Base-by-base conservation (phyloP, 148 eudicot species). In the Vaccinium macrocarpon region DNA sequence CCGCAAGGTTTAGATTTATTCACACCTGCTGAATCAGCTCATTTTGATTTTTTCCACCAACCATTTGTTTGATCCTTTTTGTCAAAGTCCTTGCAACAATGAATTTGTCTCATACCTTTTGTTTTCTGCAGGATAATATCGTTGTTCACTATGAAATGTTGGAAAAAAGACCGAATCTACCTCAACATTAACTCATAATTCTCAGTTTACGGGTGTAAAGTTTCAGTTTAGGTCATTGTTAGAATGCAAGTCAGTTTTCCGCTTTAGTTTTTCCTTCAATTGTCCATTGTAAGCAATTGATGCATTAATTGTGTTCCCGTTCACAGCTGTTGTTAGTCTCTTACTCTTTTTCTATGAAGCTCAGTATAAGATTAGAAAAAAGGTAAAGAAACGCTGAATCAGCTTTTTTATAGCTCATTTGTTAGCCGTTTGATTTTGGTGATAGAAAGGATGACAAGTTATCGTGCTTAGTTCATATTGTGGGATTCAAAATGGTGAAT, bases 121-220 rank as follows among this genome's bases (percentile, higher is more conserved):
- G 72, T 82, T 79, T 62, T 14, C 46, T 92, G 91, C 95, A 96
- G 98, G 98, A 94, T 73, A 94, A 93, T 84, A 92, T 93, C 81
- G 94, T 93, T 53, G 84, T 96, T 50, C 91, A 91, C 77, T 96
- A 96, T 61, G 98, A 96, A 1, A 52, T 70, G 82, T 55, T 93
- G 89, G 99, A 96, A 87, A 94, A 93, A 88, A 94, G 90, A 90
- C 98, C 97, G 38, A 84, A 83, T 80, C 86, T 93, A 85, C 92
- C 94, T 81, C 94, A 88, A 84, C 95, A 88, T 84, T 87, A 84
- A 85, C 90, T 66, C 84, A 15, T 25, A 15, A 48, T 83, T 62
- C 56, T 48, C 78, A 78, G 80, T 76, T 85, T 81, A 56, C 72
- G 4, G 6, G 72, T 90, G 91, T 87, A 90, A 82, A 87, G 82